Evolutionary conservation across 345 rosid species (phyloP).

Genomic region (Salix dunnii): DNA sequence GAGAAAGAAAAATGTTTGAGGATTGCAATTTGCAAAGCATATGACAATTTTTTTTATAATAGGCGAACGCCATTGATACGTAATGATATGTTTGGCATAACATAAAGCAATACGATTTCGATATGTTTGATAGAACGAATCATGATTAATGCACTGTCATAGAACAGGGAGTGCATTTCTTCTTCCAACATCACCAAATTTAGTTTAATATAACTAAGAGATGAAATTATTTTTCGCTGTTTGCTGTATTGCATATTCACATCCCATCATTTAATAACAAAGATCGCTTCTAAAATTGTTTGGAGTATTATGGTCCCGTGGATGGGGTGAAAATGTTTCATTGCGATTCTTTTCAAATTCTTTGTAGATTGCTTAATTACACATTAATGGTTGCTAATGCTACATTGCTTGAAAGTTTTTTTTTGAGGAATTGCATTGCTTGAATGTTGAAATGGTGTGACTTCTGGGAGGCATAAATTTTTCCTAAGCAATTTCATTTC

Average conservation of each 20-base stretch:
- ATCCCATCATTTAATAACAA: neutral
- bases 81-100: neutral
- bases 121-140: neutral
- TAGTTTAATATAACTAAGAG: neutral
- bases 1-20: neutral
- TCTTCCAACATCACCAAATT: neutral
- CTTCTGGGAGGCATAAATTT: neutral
- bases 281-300: neutral
- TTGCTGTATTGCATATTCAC: neutral
- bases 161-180: neutral
- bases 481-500: neutral
- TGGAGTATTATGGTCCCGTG: neutral
- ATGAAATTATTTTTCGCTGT: neutral
- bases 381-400: neutral
- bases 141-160: neutral
- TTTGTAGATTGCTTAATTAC: neutral
- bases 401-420: neutral
- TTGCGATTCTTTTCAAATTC: neutral
- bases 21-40: neutral
- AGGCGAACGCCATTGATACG: neutral
- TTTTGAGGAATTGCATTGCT: neutral
- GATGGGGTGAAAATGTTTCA: neutral
- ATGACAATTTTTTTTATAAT: neutral
- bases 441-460: neutral
- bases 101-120: neutral